phyloP scores from a whole-genome alignment of 2,329 filamentous ascomycete genomes.

The Dryadomyces quercivorus region DNA sequence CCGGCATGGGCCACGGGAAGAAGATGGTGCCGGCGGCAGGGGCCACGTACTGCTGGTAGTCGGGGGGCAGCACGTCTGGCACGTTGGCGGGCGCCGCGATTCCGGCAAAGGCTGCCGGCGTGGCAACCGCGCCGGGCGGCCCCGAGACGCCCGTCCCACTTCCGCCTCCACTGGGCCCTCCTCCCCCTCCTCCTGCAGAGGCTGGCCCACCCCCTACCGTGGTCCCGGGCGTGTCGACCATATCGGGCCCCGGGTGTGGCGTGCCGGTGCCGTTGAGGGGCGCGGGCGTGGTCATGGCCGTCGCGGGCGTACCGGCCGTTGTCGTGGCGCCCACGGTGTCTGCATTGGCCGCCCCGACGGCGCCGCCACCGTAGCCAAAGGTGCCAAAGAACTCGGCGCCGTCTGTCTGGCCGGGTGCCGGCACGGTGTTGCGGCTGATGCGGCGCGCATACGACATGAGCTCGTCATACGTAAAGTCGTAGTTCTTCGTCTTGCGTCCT shows the following conservation, averaged over 20 bases:
- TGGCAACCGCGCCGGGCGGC: background rate
- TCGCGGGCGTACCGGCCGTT: constrained; percentile 6
- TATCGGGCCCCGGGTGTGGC: background rate
- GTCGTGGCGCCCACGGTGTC: constrained; percentile 9
- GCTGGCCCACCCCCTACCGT: background rate
- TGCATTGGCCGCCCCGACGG: background rate
- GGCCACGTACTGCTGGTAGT: constrained; percentile 39
- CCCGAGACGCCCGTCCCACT: background rate
- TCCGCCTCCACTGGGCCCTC: background rate
- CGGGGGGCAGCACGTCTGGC: constrained; percentile 32
- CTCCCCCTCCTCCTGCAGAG: too few relatives aligned
- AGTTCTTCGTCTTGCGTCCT: constrained; percentile 23
- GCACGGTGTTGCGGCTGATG: constrained; percentile 69
- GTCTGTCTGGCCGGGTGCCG: constrained; percentile 43
- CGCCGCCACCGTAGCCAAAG: background rate
- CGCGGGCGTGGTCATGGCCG: background rate
- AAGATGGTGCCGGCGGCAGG: constrained; percentile 48
- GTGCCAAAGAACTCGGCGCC: constrained; percentile 16
- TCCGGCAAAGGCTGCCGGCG: constrained; percentile 14
- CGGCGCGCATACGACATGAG: constrained; percentile 66
- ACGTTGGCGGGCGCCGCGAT: constrained; percentile 8
- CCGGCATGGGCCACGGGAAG: constrained; percentile 64
- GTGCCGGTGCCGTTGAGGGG: background rate
- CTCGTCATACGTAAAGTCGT: constrained; percentile 55
- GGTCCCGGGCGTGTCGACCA: background rate